Percentiles rank a stretch among this genome's conserved stretches.
phyloP scores from a whole-genome alignment of 225 moss, liverwort and hornwort genomes.

The Straminergon stramineum region DNA sequence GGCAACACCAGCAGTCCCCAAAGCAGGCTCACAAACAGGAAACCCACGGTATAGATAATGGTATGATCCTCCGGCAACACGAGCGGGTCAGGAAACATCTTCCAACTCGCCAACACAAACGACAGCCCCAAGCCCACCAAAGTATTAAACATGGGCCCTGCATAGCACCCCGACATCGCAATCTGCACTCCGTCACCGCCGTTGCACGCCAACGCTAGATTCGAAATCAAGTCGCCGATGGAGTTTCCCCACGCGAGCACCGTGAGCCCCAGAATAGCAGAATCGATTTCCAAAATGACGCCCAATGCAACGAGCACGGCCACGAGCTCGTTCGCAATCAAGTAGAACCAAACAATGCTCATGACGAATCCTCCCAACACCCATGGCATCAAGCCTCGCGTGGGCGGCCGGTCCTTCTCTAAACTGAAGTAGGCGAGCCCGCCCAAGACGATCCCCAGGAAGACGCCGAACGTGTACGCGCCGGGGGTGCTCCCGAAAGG shows the following conservation, averaged over 20 bases:
- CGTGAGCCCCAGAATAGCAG: conserved; percentile 83
- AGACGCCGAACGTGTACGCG: conserved; percentile 38
- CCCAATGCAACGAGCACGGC: conserved; percentile 77
- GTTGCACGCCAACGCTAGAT: conserved; percentile 56
- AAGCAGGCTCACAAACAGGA: conserved; percentile 65
- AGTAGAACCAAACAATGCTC: conserved; percentile 99
- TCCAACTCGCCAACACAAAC: conserved; percentile 80
- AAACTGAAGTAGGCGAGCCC: conserved; percentile 25
- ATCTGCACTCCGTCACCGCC: conserved; percentile 79
- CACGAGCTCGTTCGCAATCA: conserved; percentile 92
- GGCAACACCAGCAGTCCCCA: conserved; percentile 69
- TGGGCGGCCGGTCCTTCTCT: conserved; percentile 48
- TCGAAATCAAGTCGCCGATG: conserved; percentile 84
- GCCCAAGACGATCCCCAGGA: conserved; percentile 44
- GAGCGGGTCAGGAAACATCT: conserved; percentile 51
- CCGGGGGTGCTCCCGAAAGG: conserved; percentile 57
- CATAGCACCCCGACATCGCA: conserved; percentile 91
- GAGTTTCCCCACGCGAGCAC: conserved; percentile 98
- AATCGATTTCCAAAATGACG: conserved; percentile 75
- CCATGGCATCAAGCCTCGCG: conserved; percentile 61
- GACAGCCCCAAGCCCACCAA: conserved; percentile 81
- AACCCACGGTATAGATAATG: conserved; percentile 66
- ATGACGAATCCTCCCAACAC: conserved; percentile 79
- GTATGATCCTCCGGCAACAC: conserved; percentile 57
- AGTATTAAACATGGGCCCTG: conserved; percentile 93